These are phyloP conservation scores for Lumnitzera littorea DNA, from an alignment of 345 rosid species.

Conservation along the genomic window DNA sequence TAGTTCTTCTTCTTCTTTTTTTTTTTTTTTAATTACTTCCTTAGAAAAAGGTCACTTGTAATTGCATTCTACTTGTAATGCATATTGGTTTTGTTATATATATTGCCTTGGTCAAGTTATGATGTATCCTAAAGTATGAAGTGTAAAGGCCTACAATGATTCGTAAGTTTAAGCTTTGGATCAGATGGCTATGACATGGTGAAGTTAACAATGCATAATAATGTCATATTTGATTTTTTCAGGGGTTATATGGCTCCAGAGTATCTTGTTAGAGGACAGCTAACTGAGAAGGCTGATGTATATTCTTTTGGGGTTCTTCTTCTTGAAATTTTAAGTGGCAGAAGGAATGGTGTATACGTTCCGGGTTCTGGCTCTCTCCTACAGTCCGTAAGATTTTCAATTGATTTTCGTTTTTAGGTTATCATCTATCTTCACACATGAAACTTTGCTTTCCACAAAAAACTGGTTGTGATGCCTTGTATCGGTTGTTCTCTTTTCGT, in stretches of 20 bases:
- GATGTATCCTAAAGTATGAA: not conserved
- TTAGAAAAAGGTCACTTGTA: no score
- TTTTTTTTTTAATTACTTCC: no score
- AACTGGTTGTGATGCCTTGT: no score
- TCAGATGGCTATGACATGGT: no score
- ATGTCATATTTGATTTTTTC: not conserved
- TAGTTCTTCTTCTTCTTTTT: no score
- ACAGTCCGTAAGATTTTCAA: conserved; percentile 3
- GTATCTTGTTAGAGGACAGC: conserved; percentile 18
- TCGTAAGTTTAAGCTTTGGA: no score
- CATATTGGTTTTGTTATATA: no score
- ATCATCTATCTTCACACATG: not conserved
- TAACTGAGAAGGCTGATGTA: conserved; percentile 18
- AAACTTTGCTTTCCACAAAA: not conserved
- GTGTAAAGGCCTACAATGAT: no score
- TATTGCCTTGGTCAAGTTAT: not conserved
- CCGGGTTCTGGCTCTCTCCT: conserved; percentile 6
- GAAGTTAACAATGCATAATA: no score
- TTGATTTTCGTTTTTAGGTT: not conserved
- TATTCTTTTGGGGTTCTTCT: conserved; percentile 12
- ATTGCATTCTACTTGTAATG: no score
- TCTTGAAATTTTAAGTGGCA: conserved; percentile 14
- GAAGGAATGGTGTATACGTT: conserved; percentile 5
- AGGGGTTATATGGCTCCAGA: conserved; percentile 22
- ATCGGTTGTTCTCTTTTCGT: no score